These are phyloP conservation scores for Irpex sp. DNA, from an alignment of 1,284 basidiomycete species.

Conservation along the genomic window DNA sequence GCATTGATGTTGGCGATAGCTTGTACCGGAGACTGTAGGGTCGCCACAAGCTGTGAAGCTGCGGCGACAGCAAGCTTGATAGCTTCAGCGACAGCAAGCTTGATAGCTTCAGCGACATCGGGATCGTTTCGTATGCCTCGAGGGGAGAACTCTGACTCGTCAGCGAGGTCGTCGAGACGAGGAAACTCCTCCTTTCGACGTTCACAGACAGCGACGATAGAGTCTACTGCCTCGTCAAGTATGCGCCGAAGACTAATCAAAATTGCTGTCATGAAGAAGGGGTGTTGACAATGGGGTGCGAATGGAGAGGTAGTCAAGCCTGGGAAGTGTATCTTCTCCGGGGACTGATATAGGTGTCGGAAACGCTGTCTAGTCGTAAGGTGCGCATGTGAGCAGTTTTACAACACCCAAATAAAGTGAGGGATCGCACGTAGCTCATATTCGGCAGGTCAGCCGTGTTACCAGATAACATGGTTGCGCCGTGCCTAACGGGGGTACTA, in stretches of 20 bases:
- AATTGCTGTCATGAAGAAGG: conserved; percentile 1
- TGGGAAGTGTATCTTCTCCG: no score
- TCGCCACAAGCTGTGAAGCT: conserved; percentile 7
- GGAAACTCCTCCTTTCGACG: conserved; percentile 1
- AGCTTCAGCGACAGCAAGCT: neutral
- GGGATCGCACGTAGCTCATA: no score
- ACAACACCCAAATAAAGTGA: no score
- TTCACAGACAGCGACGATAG: conserved; percentile 4
- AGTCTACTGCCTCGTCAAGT: conserved; percentile 5
- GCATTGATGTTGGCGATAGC: neutral
- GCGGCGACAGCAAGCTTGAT: conserved; percentile 6
- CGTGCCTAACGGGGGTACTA: no score
- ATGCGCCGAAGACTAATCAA: conserved; percentile 3
- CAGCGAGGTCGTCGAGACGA: conserved; percentile 2
- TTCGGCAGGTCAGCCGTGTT: no score
- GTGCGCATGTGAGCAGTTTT: no score
- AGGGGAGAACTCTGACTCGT: conserved; percentile 3
- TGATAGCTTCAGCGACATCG: neutral
- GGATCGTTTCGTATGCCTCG: conserved; percentile 7
- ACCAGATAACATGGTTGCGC: no score
- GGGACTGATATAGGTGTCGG: no score
- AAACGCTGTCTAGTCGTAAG: no score
- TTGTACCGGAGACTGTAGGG: conserved; percentile 2
- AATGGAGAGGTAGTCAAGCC: neutral
- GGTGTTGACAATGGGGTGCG: neutral